These are phyloP conservation scores for Sideroxylon spinosum DNA, from an alignment of 179 eudicot species.

Conservation along the genomic window DNA sequence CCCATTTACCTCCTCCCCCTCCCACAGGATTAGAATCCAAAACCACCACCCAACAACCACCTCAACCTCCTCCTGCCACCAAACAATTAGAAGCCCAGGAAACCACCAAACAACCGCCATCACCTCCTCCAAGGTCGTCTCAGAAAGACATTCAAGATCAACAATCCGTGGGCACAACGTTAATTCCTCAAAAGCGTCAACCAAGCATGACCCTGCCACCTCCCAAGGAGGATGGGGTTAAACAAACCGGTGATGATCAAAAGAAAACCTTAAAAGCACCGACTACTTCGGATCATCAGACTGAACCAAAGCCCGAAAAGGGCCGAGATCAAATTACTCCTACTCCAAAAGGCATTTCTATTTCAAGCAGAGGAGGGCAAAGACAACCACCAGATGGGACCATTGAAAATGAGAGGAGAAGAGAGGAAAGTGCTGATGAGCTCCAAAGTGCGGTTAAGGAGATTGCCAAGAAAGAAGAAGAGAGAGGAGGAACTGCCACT, in stretches of 20 bases:
- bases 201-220: background rate
- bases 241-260: no score
- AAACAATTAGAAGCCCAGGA: no score
- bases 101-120: no score
- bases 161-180: no score
- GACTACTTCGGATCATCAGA: no score
- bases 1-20: background rate
- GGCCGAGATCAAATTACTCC: background rate
- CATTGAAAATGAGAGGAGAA: background rate
- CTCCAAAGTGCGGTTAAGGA: background rate
- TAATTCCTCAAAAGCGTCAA: background rate
- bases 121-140: no score
- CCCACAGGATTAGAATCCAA: background rate
- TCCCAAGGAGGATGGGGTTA: no score
- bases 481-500: background rate
- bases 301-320: no score
- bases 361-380: background rate
- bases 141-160: no score
- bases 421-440: background rate
- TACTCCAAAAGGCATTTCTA: no score
- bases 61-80: background rate
- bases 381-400: background rate
- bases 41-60: background rate
- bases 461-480: constrained; percentile 5
- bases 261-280: no score